These are phyloP conservation scores for Filosporella fistucella DNA, from an alignment of 495 filamentous ascomycete species.

Conservation along the genomic window DNA sequence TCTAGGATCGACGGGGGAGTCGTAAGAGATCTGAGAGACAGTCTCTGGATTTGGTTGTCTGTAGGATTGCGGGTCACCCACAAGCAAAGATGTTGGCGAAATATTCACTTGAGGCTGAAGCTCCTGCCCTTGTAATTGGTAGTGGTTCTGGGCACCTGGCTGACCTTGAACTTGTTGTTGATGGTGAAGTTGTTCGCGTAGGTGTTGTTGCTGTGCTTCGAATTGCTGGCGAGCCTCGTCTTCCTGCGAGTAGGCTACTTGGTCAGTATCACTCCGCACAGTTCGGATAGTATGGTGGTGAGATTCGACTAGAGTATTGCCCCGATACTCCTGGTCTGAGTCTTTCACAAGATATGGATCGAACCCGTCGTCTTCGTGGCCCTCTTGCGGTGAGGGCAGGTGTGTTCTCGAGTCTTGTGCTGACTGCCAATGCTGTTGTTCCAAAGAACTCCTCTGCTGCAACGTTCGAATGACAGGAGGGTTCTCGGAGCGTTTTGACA, in stretches of 20 bases:
- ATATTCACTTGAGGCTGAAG: conserved; percentile 20
- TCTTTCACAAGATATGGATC: conserved; percentile 19
- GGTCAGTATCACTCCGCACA: conserved; percentile 11
- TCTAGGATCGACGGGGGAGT: conserved; percentile 38
- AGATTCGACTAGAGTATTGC: conserved; percentile 13
- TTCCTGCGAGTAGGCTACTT: conserved; percentile 19
- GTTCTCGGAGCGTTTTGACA: conserved; percentile 44
- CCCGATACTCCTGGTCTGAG: conserved; percentile 2
- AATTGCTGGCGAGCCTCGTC: conserved; percentile 15
- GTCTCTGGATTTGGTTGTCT: conserved; percentile 45
- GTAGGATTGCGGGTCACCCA: conserved; percentile 25
- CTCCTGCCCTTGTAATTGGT: conserved; percentile 16
- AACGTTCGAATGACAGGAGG: conserved; percentile 29
- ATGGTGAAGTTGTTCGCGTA: conserved; percentile 12
- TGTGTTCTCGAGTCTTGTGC: conserved; percentile 22
- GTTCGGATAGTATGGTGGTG: conserved; percentile 23
- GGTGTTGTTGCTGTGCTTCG: conserved; percentile 15
- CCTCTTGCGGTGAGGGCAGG: conserved; percentile 26
- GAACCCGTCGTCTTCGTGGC: conserved; percentile 25
- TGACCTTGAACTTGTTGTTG: conserved; percentile 18
- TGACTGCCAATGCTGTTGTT: conserved; percentile 30
- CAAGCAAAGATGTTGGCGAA: conserved; percentile 24
- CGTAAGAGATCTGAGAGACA: conserved; percentile 58
- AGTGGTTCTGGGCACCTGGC: conserved; percentile 13
- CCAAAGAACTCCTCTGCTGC: conserved; percentile 32